A percentile compares a stretch with the other conserved stretches of the same genome.
Evolutionary conservation across 768 basidiomycete species (phyloP).

Genomic region (Grammothele lineata): DNA sequence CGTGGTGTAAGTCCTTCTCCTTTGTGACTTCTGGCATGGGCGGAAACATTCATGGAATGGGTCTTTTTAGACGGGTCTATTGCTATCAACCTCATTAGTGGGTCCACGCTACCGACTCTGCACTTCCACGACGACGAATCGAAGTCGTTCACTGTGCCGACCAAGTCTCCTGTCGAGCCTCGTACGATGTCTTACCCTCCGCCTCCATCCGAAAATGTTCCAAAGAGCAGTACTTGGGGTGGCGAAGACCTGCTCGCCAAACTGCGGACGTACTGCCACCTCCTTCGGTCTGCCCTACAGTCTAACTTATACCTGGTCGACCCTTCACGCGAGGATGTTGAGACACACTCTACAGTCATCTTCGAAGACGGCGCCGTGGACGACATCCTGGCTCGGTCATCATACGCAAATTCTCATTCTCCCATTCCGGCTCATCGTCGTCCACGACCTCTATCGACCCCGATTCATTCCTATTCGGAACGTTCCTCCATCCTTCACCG

Average conservation of each 20-base stretch:
- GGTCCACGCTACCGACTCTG: slow-evolving; percentile 81
- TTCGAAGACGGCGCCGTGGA: slow-evolving; percentile 88
- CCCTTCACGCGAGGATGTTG: slow-evolving; percentile 88
- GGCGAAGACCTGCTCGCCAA: slow-evolving; percentile 83
- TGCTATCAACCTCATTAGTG: slow-evolving; percentile 83
- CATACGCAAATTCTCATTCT: slow-evolving; percentile 71
- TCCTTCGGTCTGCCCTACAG: slow-evolving; percentile 84
- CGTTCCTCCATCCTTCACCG: slow-evolving; percentile 79
- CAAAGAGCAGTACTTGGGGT: slow-evolving; percentile 62
- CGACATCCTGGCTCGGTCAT: slow-evolving; percentile 77
- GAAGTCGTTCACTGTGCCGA: slow-evolving; percentile 57
- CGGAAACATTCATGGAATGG: not conserved
- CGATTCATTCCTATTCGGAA: slow-evolving; percentile 53
- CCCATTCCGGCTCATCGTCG: slow-evolving; percentile 82
- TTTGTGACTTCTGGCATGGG: not conserved
- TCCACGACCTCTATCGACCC: slow-evolving; percentile 56
- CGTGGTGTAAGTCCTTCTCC: slow-evolving; percentile 58
- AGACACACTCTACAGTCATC: slow-evolving; percentile 80
- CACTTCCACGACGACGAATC: slow-evolving; percentile 99
- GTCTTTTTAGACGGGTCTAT: slow-evolving; percentile 74
- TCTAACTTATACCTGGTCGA: slow-evolving; percentile 87
- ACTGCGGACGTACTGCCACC: slow-evolving; percentile 69
- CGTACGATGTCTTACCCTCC: slow-evolving; percentile 51
- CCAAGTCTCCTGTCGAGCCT: slow-evolving; percentile 35
- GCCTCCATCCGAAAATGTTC: slow-evolving; percentile 47